These are phyloP conservation scores for Stagonosporopsis cucurbitacearum DNA, from an alignment of 2,329 filamentous ascomycete genomes.

Conservation along the genomic window DNA sequence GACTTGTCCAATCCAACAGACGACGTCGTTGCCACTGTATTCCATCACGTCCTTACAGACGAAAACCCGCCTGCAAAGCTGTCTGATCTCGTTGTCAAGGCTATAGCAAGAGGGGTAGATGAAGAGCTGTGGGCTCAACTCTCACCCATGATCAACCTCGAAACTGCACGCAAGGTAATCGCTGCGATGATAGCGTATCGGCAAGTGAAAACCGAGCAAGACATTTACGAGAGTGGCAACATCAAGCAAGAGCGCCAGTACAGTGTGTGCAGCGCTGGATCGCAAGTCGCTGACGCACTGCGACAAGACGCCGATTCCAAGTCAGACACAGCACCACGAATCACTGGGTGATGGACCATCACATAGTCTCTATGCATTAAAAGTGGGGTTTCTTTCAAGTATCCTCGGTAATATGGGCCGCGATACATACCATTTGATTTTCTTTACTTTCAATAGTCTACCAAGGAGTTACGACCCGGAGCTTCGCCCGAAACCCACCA, in stretches of 20 bases:
- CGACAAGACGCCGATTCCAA: neutral
- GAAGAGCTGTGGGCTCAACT: slow-evolving; percentile 16
- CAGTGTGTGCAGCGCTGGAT: neutral
- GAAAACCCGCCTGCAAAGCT: slow-evolving; percentile 20
- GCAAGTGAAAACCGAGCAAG: slow-evolving; percentile 10
- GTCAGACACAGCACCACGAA: neutral
- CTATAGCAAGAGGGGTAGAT: slow-evolving; percentile 23
- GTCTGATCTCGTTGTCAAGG: slow-evolving; percentile 19
- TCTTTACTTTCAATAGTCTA: neutral
- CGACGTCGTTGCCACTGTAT: slow-evolving; percentile 20
- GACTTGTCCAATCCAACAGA: neutral
- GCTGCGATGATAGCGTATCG: slow-evolving; percentile 12
- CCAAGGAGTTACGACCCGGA: neutral
- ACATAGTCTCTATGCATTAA: neutral
- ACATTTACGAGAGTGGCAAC: neutral
- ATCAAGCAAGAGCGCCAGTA: slow-evolving; percentile 11
- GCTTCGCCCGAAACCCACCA: neutral
- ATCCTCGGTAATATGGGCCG: neutral
- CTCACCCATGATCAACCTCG: neutral
- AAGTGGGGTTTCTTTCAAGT: neutral
- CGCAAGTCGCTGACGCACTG: neutral
- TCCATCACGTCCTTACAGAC: slow-evolving; percentile 27
- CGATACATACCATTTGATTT: too few relatives aligned
- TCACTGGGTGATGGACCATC: neutral
- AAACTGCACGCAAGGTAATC: slow-evolving; percentile 10